Base-by-base conservation (phyloP, 805 yeast species). In the Huiozyma naganishii region DNA sequence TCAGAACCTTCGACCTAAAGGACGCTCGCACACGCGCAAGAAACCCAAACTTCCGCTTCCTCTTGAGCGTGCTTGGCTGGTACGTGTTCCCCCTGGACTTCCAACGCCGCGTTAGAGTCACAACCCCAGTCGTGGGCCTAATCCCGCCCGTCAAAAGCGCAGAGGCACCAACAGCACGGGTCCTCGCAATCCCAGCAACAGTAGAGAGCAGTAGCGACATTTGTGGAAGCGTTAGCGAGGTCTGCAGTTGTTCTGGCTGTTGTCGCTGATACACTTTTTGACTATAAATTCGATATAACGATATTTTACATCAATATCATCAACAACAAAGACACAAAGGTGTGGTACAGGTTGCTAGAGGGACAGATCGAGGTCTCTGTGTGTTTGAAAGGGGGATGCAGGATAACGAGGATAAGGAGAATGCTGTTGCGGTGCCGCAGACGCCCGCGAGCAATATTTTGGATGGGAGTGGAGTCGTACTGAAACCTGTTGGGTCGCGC, bases 51-150 rank as follows among this genome's bases (percentile, higher is more conserved):
- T 83, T 79, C 64, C 95, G 80, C 71, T 92, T 92, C 62, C 97
- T 76, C 62, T 84, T 86, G 50, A 86, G 69, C 5, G 94, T 87
- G 48, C 87, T 81, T 42, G 98, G 98, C 66, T 90, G 97, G 66
- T 83, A 90, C 13, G 95, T 86, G 68, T 86, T 83, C 65, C 98
- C 97, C 67, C 95, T 79, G 34, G 90, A 72, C 61, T 86, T 80
- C 83, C 89, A 81, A 71, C 96, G 70, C 11, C 33, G 33, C 33
- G 33, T 11, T 11, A 30, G 11, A 8, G 33, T 11, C 33, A 30
- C 11, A 8, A 11, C 11, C 33, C 9, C n/a, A 8, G 33, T 30
- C 33, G 33, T 30, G 33, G n/a, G 33, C 33, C 11, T 3, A 8
- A 11, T 30, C 11, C 9, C 11, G 11, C 11, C 11, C 33, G 33